Evolutionary conservation across 2,329 filamentous ascomycete species (phyloP), one percentile per base, ranked within the genome.

Genomic region (Teratosphaeria epicoccoides): DNA sequence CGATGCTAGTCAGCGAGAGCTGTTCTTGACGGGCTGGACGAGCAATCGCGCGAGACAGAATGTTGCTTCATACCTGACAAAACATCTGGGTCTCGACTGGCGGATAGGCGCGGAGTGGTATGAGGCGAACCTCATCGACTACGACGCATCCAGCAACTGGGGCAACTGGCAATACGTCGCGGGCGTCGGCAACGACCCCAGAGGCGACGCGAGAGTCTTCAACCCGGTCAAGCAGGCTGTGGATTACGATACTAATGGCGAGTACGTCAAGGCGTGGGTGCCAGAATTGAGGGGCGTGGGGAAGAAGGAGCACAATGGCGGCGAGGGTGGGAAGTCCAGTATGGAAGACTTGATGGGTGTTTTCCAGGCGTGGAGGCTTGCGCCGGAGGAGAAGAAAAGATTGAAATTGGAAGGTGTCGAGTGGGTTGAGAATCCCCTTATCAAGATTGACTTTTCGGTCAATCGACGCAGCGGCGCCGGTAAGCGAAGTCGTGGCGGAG

Each of bases 21-120:
- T 91, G 1, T 80, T 80, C 56, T 76, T 83, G 43, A 91, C 87
- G 0, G 87, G 87, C 0, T 90, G 88, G 65, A 89, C 86, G 0
- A 85, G 83, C 1, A 89, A 89, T 62, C 77, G 86, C 12, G 82
- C 85, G 0, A 73, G 87, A 2, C 85, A 90, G 65, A 89, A 90
- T 50, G 84, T 88, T 1, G 86, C 85, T 0, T 84, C 76, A 14
- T 91, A 87, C 63, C 71, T 90, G 1, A 70, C 84, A 0, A 88
- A 87, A 58, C 84, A 88, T 55, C 71, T 90, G 2, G 76, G 76
- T 1, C 81, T 91, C 22, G 87, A 91, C 66, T 93, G 87, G 87
- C 79, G 85, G 0, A 76, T 87, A 12, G 87, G 87, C 0, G 87
- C 86, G 0, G 87, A 90, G 64, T 91, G 85, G 84, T 91, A 90